Evolutionary conservation across 257 asterid species (phyloP).

Genomic region (Capsicum pubescens): DNA sequence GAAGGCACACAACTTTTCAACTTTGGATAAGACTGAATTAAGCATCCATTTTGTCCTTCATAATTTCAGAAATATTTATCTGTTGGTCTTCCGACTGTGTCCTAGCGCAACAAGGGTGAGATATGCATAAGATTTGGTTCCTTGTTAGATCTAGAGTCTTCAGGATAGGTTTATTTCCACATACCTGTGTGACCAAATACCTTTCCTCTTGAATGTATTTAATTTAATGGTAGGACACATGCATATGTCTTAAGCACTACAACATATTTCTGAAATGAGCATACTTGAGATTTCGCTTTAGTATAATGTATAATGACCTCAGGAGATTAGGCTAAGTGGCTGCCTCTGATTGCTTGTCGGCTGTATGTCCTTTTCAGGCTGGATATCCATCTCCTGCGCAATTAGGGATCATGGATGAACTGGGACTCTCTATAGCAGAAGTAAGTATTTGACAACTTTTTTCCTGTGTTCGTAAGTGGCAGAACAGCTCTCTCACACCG

Average conservation of each 20-base stretch:
- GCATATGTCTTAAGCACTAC: neutral
- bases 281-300: neutral
- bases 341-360: neutral
- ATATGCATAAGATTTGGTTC: neutral
- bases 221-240: neutral
- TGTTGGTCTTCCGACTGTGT: neutral
- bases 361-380: constrained; percentile 15
- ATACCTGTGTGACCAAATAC: neutral
- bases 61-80: neutral
- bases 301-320: neutral
- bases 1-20: neutral
- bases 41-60: constrained; percentile 21
- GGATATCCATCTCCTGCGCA: constrained; percentile 46
- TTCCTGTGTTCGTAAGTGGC: neutral
- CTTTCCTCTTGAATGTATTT: neutral
- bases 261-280: neutral
- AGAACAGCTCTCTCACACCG: neutral
- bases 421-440: constrained; percentile 40
- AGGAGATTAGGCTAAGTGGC: neutral
- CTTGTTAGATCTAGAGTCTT: neutral
- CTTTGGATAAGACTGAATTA: neutral
- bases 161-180: neutral
- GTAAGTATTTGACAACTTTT: neutral
- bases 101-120: neutral
- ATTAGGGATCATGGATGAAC: constrained; percentile 36